A percentile compares a stretch with the other conserved stretches of the same genome.
These are phyloP conservation scores for Mycena epipterygia DNA, from an alignment of 768 basidiomycete species.

Conservation along the genomic window DNA sequence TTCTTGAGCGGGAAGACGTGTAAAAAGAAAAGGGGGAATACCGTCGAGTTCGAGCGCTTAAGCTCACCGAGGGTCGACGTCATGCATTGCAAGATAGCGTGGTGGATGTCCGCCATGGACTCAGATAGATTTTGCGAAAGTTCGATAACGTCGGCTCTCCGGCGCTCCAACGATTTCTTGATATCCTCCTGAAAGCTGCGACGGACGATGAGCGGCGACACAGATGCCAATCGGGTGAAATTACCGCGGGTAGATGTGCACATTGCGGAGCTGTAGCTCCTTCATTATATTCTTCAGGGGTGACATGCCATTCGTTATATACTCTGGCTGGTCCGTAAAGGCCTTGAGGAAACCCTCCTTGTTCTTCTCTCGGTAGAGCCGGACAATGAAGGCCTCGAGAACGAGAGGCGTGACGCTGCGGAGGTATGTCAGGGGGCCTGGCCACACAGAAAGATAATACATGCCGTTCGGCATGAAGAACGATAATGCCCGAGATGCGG, in stretches of 20 bases:
- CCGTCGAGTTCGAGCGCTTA: slow-evolving; percentile 83
- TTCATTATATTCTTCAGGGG: slow-evolving; percentile 95
- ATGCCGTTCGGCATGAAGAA: slow-evolving; percentile 93
- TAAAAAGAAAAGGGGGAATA: no score
- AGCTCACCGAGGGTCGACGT: slow-evolving; percentile 89
- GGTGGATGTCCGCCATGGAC: slow-evolving; percentile 92
- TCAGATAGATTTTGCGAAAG: slow-evolving; percentile 89
- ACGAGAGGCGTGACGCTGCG: slow-evolving; percentile 85
- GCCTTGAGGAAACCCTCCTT: slow-evolving; percentile 94
- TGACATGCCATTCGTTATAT: slow-evolving; percentile 92
- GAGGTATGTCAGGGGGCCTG: background rate
- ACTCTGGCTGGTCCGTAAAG: slow-evolving; percentile 96
- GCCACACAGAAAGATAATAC: slow-evolving; percentile 22
- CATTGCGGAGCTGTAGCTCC: slow-evolving; percentile 89
- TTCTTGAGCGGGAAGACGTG: no score
- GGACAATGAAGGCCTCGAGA: slow-evolving; percentile 93
- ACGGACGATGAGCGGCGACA: slow-evolving; percentile 5
- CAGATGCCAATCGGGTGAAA: background rate
- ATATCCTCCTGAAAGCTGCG: slow-evolving; percentile 91
- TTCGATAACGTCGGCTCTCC: slow-evolving; percentile 93
- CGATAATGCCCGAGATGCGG: slow-evolving; percentile 89
- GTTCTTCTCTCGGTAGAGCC: slow-evolving; percentile 92
- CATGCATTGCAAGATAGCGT: slow-evolving; percentile 95
- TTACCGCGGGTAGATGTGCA: slow-evolving; percentile 93
- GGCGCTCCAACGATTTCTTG: slow-evolving; percentile 83